Evolutionary conservation across 2,329 filamentous ascomycete genomes (phyloP).

Genomic region (Botrytis byssoidea): DNA sequence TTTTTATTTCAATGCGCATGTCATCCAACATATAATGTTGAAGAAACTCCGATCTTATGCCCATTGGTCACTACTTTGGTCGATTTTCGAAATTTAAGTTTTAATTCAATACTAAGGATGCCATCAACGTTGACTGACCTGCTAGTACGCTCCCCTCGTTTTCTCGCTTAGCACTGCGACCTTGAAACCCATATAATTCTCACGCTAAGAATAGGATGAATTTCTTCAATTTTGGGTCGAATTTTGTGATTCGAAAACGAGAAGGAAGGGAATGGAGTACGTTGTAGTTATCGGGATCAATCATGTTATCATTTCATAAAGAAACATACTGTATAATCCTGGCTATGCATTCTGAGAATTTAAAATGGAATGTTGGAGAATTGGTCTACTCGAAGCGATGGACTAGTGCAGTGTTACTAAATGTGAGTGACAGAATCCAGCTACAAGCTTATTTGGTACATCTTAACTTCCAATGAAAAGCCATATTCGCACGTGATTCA

Average conservation of each 20-base stretch:
- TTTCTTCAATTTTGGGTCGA: not conserved
- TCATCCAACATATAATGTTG: not conserved
- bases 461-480: not conserved
- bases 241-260: not conserved
- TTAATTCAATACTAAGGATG: not conserved
- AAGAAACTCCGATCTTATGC: accelerated
- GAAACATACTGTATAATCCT: not conserved
- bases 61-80: not conserved
- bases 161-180: not conserved
- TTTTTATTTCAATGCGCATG: not conserved
- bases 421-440: not conserved
- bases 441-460: not conserved
- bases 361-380: not conserved
- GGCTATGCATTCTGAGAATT: not conserved
- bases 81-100: not conserved
- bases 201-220: not conserved
- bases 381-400: not conserved
- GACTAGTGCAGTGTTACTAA: not conserved
- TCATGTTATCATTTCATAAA: not conserved
- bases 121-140: not conserved
- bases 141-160: not conserved
- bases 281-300: not conserved
- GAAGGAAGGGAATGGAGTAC: not conserved
- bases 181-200: not conserved
- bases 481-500: not conserved